phyloP scores from a whole-genome alignment of 2,329 filamentous ascomycete species.

The Colletotrichum sansevieriae region DNA sequence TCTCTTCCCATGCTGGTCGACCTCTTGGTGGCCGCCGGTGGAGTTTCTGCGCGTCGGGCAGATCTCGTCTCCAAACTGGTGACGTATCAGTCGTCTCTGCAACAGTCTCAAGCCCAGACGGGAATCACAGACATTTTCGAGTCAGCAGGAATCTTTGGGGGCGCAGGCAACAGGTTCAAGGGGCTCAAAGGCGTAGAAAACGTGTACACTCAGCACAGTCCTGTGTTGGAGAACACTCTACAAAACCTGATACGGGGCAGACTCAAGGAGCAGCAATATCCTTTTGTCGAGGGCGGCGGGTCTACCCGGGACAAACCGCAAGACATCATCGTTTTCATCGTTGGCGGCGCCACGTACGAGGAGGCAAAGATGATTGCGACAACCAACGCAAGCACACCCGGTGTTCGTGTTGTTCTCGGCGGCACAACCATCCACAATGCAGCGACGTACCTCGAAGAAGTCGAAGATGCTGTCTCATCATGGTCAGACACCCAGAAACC shows the following conservation, averaged over 20 bases:
- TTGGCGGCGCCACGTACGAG: conserved; percentile 95
- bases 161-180: conserved; percentile 88
- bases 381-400: conserved; percentile 91
- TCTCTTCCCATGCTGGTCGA: conserved; percentile 88
- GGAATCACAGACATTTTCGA: conserved; percentile 95
- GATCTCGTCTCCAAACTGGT: conserved; percentile 86
- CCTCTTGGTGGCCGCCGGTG: conserved; percentile 85
- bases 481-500: conserved; percentile 79
- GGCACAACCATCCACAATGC: conserved; percentile 93
- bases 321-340: conserved; percentile 94
- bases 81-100: conserved; percentile 87
- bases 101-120: conserved; percentile 79
- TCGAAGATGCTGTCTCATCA: conserved; percentile 86
- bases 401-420: conserved; percentile 88
- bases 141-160: conserved; percentile 89
- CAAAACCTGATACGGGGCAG: conserved; percentile 95
- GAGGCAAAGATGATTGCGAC: conserved; percentile 97
- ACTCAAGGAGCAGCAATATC: conserved; percentile 87
- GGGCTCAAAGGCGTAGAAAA: conserved; percentile 98
- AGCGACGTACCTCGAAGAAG: conserved; percentile 87
- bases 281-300: conserved; percentile 90
- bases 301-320: conserved; percentile 95
- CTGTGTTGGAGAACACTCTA: conserved; percentile 85
- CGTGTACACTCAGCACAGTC: conserved; percentile 97
- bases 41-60: conserved; percentile 80